phyloP scores from a whole-genome alignment of 768 basidiomycete genomes.

The Boletus rufocinnamomeus region DNA sequence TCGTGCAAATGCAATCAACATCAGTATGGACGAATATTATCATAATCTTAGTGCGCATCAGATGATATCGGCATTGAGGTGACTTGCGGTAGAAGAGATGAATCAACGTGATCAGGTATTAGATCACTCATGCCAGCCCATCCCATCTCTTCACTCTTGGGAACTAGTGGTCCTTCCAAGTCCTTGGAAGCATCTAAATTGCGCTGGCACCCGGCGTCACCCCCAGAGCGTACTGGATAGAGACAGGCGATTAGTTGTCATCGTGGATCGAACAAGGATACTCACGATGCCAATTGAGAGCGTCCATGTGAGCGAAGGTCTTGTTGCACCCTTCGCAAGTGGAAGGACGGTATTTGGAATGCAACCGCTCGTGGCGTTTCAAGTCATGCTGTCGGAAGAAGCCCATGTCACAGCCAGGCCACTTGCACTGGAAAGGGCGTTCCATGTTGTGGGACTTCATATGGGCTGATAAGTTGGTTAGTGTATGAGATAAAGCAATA shows the following conservation, averaged over 20 bases:
- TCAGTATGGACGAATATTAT: slow-evolving; percentile 24
- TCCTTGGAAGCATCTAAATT: slow-evolving; percentile 37
- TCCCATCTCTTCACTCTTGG: slow-evolving; percentile 35
- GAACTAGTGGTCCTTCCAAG: slow-evolving; percentile 16
- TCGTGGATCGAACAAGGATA: slow-evolving; percentile 22
- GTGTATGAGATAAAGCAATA: slow-evolving; percentile 12
- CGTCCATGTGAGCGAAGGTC: slow-evolving; percentile 93
- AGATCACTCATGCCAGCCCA: slow-evolving; percentile 35
- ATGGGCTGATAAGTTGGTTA: slow-evolving; percentile 56
- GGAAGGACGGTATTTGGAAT: slow-evolving; percentile 91
- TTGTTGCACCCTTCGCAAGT: slow-evolving; percentile 91
- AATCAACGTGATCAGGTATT: slow-evolving; percentile 13
- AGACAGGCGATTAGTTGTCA: neutral
- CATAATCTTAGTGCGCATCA: slow-evolving; percentile 23
- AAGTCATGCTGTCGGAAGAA: slow-evolving; percentile 95
- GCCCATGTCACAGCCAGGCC: slow-evolving; percentile 91
- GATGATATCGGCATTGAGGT: slow-evolving; percentile 23
- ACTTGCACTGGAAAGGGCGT: slow-evolving; percentile 91
- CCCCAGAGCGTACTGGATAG: slow-evolving; percentile 69
- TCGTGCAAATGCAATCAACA: slow-evolving; percentile 23
- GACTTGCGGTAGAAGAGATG: slow-evolving; percentile 14
- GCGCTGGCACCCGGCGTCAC: slow-evolving; percentile 71
- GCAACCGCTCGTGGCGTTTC: slow-evolving; percentile 92
- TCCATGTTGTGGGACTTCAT: slow-evolving; percentile 92
- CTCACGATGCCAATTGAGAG: slow-evolving; percentile 89